Evolutionary conservation across 371 early-diverging fungal species (phyloP).

Genomic region (Phascolomyces articulosus): DNA sequence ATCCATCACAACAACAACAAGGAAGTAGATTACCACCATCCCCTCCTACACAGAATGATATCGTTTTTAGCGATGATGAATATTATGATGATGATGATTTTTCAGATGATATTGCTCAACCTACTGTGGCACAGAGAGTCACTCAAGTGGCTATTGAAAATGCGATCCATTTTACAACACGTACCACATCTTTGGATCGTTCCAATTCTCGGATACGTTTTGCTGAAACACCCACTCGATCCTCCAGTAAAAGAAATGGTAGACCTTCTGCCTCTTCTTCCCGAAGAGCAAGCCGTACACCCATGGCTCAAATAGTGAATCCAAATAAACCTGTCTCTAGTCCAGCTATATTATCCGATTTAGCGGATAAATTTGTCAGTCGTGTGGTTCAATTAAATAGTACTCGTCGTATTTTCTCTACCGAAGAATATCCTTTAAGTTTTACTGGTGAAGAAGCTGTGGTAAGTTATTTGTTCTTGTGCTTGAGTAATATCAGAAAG

Average conservation of each 20-base stretch:
- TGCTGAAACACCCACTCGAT: constrained; percentile 7
- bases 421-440: constrained; percentile 46
- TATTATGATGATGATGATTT: background rate
- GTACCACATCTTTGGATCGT: constrained; percentile 38
- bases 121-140: background rate
- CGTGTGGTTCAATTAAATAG: constrained; percentile 30
- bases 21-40: background rate
- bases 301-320: background rate
- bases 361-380: constrained; percentile 27
- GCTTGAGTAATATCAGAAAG: too few relatives aligned
- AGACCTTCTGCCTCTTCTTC: background rate
- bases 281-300: too few relatives aligned
- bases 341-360: constrained; percentile 39
- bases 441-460: constrained; percentile 49
- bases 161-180: constrained; percentile 23
- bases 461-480: too few relatives aligned
- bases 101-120: background rate
- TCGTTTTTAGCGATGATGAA: background rate
- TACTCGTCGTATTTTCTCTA: constrained; percentile 36
- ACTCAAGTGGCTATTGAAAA: constrained; percentile 17
- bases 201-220: background rate
- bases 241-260: constrained; percentile 3
- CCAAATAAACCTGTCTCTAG: constrained; percentile 4
- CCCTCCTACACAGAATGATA: background rate
- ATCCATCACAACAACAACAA: background rate